Base-by-base conservation (phyloP, 176 grass and related monocot genomes). In the Lolium multiflorum region DNA sequence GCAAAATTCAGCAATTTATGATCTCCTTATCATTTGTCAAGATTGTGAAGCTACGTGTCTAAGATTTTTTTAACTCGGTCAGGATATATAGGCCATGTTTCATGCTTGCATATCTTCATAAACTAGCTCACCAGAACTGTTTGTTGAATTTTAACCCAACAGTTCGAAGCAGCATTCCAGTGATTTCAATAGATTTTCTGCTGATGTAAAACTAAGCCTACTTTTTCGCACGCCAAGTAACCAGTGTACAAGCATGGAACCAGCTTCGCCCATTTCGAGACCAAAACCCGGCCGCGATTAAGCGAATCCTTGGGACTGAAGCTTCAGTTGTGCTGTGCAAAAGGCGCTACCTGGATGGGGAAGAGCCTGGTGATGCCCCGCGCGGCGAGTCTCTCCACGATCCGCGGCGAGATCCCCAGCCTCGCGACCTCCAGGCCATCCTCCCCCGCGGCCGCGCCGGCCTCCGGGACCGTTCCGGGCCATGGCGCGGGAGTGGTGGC, bases 281-380 rank as follows among this genome's bases (percentile, higher is more conserved):
- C 6, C 41, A 4, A 46, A 71, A 62, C 58, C 16, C 61, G 20
- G 50, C 68, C 57, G 5, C 12, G 28, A 81, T 59, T 21, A 79
- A 35, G 58, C 84, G 17, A 65, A 76, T 16, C 59, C 12, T 66
- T 16, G 3, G 18, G 14, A 11, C 48, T 9, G 4, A 6, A 55
- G 5, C 16, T 41, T 46, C 7, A n/a, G 48, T 38, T 31, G 0
- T 11, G 38, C 2, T 7, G 25, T 28, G 43, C 11, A 71, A 79
- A 10, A 47, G 18, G 22, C 13, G 13, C 60, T 49, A 99, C 97
- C 94, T 96, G 94, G 86, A 99, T 99, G 38, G 97, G 97, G 70
- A 99, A 99, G 63, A 99, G 94, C 92, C 81, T 94, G 82, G 80
- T 84, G 87, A 99, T 99, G 66, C 87, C 92, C 88, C 69, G 86